Percentiles rank a stretch among this genome's conserved stretches.
phyloP scores from a whole-genome alignment of 768 basidiomycete species.

The Leccinum pellstonianum region DNA sequence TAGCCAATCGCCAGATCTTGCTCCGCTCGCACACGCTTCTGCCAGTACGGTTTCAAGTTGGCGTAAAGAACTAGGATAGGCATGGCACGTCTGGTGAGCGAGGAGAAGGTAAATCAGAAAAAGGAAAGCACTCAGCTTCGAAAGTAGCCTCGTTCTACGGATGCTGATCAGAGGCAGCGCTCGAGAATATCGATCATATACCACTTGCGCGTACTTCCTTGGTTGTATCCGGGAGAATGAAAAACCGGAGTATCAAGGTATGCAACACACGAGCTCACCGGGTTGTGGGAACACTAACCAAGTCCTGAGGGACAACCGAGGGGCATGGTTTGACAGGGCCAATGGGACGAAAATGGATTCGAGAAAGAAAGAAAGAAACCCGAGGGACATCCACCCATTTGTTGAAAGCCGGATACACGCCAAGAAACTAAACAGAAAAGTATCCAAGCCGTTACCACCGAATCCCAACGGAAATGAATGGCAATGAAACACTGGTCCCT shows the following conservation, averaged over 20 bases:
- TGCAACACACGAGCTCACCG: too few relatives aligned
- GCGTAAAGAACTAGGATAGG: conserved; percentile 15
- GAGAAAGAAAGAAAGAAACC: background rate
- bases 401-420: background rate
- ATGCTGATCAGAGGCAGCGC: background rate
- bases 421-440: conserved; percentile 14
- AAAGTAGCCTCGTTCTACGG: background rate
- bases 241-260: background rate
- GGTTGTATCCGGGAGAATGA: conserved; percentile 1
- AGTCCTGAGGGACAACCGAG: too few relatives aligned
- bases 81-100: conserved; percentile 2
- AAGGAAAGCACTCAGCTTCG: background rate
- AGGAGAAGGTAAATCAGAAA: background rate
- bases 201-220: conserved; percentile 8
- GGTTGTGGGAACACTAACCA: too few relatives aligned
- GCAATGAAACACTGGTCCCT: background rate
- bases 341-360: too few relatives aligned
- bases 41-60: conserved; percentile 5
- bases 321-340: too few relatives aligned
- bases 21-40: conserved; percentile 16
- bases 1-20: conserved; percentile 14
- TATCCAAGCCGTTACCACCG: background rate
- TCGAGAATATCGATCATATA: background rate
- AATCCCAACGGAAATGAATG: background rate
- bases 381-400: conserved; percentile 6